Evolutionary conservation across 352 stramenopile species (phyloP).

Genomic region (Phytophthora sansomeana): DNA sequence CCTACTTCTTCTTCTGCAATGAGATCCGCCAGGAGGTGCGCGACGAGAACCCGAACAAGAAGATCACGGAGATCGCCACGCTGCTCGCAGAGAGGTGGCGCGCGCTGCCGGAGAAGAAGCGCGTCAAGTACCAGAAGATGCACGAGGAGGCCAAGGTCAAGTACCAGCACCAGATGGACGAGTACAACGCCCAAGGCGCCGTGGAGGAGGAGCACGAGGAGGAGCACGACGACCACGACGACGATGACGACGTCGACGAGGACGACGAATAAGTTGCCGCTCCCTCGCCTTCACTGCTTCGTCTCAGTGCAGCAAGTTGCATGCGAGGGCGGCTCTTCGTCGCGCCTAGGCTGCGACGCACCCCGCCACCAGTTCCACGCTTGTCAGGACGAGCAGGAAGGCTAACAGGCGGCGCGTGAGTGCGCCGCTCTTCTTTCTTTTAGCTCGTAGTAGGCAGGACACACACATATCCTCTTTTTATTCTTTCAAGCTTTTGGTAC

Average conservation of each 20-base stretch:
- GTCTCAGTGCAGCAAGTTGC: conserved; percentile 5
- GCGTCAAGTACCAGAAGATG: conserved; percentile 90
- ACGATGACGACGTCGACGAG: conserved; percentile 63
- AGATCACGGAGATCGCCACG: conserved; percentile 93
- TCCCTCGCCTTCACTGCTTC: neutral
- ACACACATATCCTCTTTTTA: conserved; percentile 40
- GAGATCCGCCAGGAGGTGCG: conserved; percentile 92
- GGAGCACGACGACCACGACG: conserved; percentile 72
- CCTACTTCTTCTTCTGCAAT: conserved; percentile 97
- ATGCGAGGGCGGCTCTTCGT: neutral
- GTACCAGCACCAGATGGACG: conserved; percentile 92
- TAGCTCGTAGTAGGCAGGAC: conserved; percentile 47
- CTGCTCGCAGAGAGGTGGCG: conserved; percentile 88
- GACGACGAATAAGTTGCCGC: conserved; percentile 62
- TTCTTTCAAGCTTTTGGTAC: conserved; percentile 43
- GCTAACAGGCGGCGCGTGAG: neutral
- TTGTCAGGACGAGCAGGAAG: neutral
- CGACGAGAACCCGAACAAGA: conserved; percentile 94
- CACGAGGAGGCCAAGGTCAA: conserved; percentile 84
- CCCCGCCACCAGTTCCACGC: neutral
- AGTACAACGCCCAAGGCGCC: conserved; percentile 83
- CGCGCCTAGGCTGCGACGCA: too few species aligned
- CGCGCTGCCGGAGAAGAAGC: conserved; percentile 92
- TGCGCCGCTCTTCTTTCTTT: conserved; percentile 27
- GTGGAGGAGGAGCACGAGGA: conserved; percentile 45